Conservation (phyloP, 306 rosid genomes). For the Prunus kanzakura region DNA sequence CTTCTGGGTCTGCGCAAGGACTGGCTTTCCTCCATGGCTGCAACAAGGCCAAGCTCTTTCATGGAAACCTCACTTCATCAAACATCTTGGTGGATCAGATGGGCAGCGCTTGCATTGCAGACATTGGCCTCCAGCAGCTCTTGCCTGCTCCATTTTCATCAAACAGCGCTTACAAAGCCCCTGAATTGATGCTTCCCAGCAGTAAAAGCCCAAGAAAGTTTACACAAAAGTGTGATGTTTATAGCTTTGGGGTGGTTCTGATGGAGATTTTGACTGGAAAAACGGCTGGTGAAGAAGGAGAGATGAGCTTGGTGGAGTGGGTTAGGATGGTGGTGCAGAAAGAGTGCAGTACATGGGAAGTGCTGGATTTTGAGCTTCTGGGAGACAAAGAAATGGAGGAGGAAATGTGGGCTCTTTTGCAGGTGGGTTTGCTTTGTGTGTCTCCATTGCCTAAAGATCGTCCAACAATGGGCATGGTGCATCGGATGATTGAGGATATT, state of each 20-base stretch:
- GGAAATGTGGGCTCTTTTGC: conserved; percentile 20
- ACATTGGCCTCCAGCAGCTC: conserved; percentile 24
- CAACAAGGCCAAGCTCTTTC: conserved; percentile 15
- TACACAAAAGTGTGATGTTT: conserved; percentile 19
- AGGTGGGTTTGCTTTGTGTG: conserved; percentile 27
- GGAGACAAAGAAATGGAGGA: conserved; percentile 15
- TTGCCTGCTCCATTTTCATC: background rate
- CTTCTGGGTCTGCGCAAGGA: conserved; percentile 18
- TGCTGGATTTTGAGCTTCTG: conserved; percentile 26
- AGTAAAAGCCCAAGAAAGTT: background rate
- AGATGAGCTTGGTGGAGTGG: conserved; percentile 5
- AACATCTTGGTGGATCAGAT: conserved; percentile 20
- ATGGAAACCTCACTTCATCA: conserved; percentile 22
- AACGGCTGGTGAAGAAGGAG: conserved; percentile 1
- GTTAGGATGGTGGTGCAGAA: background rate
- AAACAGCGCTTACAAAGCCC: conserved; percentile 7
- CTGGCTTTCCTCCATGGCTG: conserved; percentile 17
- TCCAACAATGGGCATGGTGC: conserved; percentile 22
- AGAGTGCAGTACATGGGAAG: conserved; percentile 16
- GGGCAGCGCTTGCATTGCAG: conserved; percentile 18
- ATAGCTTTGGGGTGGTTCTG: conserved; percentile 34
- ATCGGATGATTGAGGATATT: conserved; percentile 26
- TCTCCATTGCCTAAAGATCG: conserved; percentile 21
- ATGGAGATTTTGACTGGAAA: conserved; percentile 30
- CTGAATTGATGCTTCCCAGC: conserved; percentile 1